Evolutionary conservation across 1,139 yeast species (phyloP), one percentile per base, ranked within the genome.

Genomic region (Kurtzmaniella quercitrusa): DNA sequence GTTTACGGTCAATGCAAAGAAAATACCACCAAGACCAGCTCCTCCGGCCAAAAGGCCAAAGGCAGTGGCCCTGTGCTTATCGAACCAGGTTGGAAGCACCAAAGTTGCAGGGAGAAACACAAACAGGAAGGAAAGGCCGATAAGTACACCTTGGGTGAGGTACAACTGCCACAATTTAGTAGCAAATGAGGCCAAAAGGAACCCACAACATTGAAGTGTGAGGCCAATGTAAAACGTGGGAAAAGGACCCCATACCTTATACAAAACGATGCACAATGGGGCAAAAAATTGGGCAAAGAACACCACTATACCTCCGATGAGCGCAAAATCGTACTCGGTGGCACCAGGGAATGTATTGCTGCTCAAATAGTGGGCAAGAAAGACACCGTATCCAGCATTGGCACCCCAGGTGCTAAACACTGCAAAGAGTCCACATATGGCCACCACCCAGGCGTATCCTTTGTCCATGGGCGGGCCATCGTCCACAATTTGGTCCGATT

Each of bases 381-480:
- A 84, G 3, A 86, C 84, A 41, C 93, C 91, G 55, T 74, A 86
- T 0, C 80, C 76, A 4, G 87, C 77, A 54, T 82, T 83, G 39
- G 82, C 70, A 18, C 95, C 95, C 95, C 95, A 86, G 1, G 90
- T 77, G 25, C 79, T 73, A 40, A 81, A 68, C 24, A 63, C 58
- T 21, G 68, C 58, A 40, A 75, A 54, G 58, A 78, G 68, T 1
- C 77, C 77, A 51, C 85, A 76, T 2, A 75, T 44, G 0, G 82
- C 79, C 44, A 82, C 73, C 7, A 82, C 76, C 90, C 93, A 85
- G 1, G 88, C 89, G 49, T 76, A 76, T 1, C 87, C 87, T 21
- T 80, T 79, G 61, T 85, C 93, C 2, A 84, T 81, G 2, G 84
- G 85, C 34, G 68, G 64, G 39, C 66, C 70, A 11, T 55, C 45